Percentiles rank a stretch among this genome's conserved stretches.
Evolutionary conservation across 495 filamentous ascomycete genomes (phyloP).

Genomic region (Trichocladium antarcticum): DNA sequence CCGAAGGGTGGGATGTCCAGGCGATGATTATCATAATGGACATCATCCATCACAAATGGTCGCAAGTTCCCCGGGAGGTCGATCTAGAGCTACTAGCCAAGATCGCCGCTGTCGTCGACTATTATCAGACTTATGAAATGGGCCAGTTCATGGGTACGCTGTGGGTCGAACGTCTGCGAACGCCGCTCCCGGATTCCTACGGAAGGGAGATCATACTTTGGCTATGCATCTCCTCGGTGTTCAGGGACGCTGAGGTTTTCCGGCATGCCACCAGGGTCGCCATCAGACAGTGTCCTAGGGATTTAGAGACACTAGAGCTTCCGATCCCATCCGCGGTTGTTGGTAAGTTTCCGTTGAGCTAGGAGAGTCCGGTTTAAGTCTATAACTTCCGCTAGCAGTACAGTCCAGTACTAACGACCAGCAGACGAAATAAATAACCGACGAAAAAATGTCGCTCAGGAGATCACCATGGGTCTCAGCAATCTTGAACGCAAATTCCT

Average conservation of each 20-base stretch:
- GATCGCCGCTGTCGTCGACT: slow-evolving; percentile 37
- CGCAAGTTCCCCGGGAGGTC: slow-evolving; percentile 27
- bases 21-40: slow-evolving; percentile 36
- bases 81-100: slow-evolving; percentile 33
- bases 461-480: no score
- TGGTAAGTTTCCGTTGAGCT: no score
- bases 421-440: no score
- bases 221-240: not conserved
- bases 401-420: no score
- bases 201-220: not conserved
- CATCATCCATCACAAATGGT: slow-evolving; percentile 34
- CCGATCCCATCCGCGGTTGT: no score
- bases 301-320: no score
- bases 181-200: not conserved
- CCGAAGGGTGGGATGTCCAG: slow-evolving; percentile 22
- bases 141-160: not conserved
- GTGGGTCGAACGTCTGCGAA: not conserved
- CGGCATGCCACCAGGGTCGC: not conserved
- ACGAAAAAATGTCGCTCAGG: no score
- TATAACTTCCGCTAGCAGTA: no score
- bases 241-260: not conserved
- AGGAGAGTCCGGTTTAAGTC: no score
- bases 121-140: slow-evolving; percentile 1
- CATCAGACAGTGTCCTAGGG: not conserved
- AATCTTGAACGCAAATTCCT: no score